phyloP scores from a whole-genome alignment of 768 basidiomycete species.

The Paxillus ammoniavirescens region DNA sequence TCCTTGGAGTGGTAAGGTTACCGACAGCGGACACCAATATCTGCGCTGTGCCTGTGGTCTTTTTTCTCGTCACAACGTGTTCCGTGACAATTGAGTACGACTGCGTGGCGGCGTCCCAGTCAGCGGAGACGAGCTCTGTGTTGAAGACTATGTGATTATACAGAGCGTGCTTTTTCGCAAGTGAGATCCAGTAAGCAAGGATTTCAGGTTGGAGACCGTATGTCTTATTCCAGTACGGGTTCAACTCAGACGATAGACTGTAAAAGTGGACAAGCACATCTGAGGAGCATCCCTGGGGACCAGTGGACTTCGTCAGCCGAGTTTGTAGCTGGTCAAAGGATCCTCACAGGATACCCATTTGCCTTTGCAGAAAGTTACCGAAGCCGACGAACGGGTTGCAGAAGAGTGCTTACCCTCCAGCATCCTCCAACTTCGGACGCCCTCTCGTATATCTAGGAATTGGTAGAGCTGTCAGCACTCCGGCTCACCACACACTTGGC shows the following conservation, averaged over 20 bases:
- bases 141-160: conserved; percentile 39
- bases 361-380: conserved; percentile 6
- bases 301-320: background rate
- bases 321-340: background rate
- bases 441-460: conserved; percentile 43
- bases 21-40: conserved; percentile 50
- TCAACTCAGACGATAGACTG: conserved; percentile 42
- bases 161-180: conserved; percentile 41
- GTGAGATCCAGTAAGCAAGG: conserved; percentile 38
- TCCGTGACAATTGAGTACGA: conserved; percentile 35
- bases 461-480: background rate
- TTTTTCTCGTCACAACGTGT: conserved; percentile 29
- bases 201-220: conserved; percentile 40
- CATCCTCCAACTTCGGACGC: conserved; percentile 44
- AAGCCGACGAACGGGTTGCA: background rate
- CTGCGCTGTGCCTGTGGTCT: conserved; percentile 33
- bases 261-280: conserved; percentile 40
- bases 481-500: background rate
- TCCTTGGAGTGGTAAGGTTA: conserved; percentile 42
- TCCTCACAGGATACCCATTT: conserved; percentile 16
- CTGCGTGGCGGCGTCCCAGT: conserved; percentile 40
- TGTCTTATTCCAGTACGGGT: conserved; percentile 39
- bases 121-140: conserved; percentile 38
- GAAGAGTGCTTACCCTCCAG: conserved; percentile 40
- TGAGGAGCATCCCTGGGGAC: conserved; percentile 18